Base-by-base conservation (phyloP, 129 eudicot genomes). In the Logfia minima region DNA sequence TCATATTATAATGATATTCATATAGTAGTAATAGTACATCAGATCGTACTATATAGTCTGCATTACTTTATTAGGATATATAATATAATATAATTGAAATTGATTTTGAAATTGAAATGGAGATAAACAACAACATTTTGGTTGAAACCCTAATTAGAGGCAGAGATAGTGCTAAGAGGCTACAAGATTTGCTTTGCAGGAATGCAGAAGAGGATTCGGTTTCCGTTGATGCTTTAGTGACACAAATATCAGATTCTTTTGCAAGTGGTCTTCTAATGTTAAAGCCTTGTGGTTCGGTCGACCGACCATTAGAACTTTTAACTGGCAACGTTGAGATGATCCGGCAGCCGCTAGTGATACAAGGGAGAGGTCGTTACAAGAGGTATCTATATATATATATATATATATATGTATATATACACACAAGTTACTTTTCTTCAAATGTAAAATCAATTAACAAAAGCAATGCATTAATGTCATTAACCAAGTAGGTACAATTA, bases 311-410 rank as follows among this genome's bases (percentile, higher is more conserved):
- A 59, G 65, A 59, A 21, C 13, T 7, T 59, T 21, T 21, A 22
- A 8, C 9, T 4, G 4, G 28, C 24, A 58, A 48, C 39, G 65
- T 81, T 78, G 90, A 78, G 21, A 69, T 70, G 53, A 80, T 65
- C n/a, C 63, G 48, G 52, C 53, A 28, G 26, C 45, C 61, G 51
- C 29, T 18, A 53, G 83, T 66, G 72, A 86, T 81, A 66, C 82
- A 79, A 14, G 84, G 86, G 79, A 75, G 90, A 77, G 90, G 90
- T 21, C 79, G 82, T 76, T 81, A 87, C 81, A 79, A 79, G 60
- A 87, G 88, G 66, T 8, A 39, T 35, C 0, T 35, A 35, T 35
- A 35, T 35, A 35, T 35, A 35, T 35, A 35, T 35, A 2, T 35
- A 35, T 35, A 35, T 35, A 35, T 35, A 35, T 35, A 35, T 35